Base-by-base conservation (phyloP, 176 grass and related monocot genomes). In the Carex scoparia region DNA sequence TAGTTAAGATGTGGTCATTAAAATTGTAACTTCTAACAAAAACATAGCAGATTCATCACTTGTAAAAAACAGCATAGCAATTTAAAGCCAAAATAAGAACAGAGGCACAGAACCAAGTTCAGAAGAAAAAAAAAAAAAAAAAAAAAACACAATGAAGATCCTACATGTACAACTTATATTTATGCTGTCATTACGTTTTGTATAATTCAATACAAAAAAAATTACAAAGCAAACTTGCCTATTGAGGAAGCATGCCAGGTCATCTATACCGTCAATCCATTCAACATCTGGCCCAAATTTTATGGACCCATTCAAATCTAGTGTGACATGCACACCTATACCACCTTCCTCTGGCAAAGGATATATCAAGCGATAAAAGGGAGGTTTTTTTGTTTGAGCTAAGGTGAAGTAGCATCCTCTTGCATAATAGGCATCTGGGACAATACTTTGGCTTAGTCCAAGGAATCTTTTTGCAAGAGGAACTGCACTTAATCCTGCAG, bases 251-350 rank as follows among this genome's bases (percentile, higher is more conserved):
- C 93, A 87, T 84, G 91, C 88, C 5, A 87, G 55, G 46, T 88
- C 91, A n/a, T 94, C 83, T 59, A 73, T 69, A 82, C 84, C 80
- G 81, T 91, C 81, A 86, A 98, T 85, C 96, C 93, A 95, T 87
- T 95, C 93, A 90, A 98, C 93, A 89, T 98, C 95, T 84, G 93
- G 95, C 53, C 95, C 95, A 92, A 98, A 98, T 89, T 89, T 95
- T 16, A 94, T 83, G 71, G 84, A 61, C 56, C 87, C 88, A 89
- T 94, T 92, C 88, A 98, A 79, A 86, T 95, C 91, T 37, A 94
- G 48, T 14, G 95, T 98, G 51, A 94, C 91, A 92, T 98, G 95
- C 65, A 98, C 90, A 46, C 95, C 93, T 66, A 95, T 87, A 42
- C 95, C 95, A 77, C 95, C 95, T 93, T 95, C 93, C 86, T 98